A percentile compares a stretch with the other conserved stretches of the same genome.
Conservation (phyloP, 2,329 filamentous ascomycete species). For the Aspergillus chevalieri region DNA sequence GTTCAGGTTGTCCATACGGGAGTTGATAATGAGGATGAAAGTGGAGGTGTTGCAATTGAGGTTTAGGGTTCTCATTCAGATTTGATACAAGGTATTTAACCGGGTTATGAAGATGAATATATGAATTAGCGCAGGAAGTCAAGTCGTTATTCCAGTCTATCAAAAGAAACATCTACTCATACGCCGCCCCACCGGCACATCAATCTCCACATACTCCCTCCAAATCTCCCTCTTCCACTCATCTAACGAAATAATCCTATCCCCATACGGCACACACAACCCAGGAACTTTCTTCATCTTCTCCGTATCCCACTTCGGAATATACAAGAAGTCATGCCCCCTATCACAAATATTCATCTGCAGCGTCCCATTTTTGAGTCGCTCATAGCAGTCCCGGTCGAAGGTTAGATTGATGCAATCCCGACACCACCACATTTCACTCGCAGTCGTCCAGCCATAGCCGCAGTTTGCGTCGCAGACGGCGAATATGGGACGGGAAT, state of each 20-base stretch:
- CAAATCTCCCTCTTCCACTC: constrained; percentile 17
- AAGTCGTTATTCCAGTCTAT: no score
- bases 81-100: background rate
- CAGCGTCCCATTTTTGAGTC: constrained; percentile 19
- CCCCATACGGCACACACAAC: constrained; percentile 16
- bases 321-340: constrained; percentile 17
- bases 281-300: constrained; percentile 11
- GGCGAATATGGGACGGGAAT: background rate
- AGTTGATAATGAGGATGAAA: constrained; percentile 3
- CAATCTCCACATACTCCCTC: constrained; percentile 10
- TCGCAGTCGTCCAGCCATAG: constrained; percentile 14
- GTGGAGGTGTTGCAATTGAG: background rate
- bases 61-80: background rate
- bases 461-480: constrained; percentile 13
- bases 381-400: constrained; percentile 13
- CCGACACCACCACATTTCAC: constrained; percentile 22
- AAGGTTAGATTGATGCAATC: constrained; percentile 23
- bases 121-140: no score
- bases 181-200: background rate
- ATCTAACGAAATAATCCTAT: constrained; percentile 13
- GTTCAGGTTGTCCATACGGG: background rate
- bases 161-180: background rate
- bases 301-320: constrained; percentile 17
- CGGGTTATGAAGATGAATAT: background rate
- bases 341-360: constrained; percentile 16